Base-by-base conservation (phyloP, 2,329 filamentous ascomycete genomes). In the Penicillium sp. region DNA sequence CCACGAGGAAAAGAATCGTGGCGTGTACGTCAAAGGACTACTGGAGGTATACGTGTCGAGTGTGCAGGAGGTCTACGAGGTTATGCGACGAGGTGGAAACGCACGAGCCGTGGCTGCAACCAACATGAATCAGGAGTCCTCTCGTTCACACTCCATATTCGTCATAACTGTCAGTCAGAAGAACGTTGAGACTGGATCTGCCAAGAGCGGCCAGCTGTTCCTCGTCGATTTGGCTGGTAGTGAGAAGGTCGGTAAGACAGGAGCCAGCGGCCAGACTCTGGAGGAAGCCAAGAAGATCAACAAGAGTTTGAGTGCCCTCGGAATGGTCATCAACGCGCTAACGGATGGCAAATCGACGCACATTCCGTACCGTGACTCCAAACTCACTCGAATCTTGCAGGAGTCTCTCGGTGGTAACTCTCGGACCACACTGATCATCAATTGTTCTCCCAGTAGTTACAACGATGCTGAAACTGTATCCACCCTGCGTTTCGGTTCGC, bases 261-360 rank as follows among this genome's bases (percentile, higher is more conserved):
- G 94, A 63, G 94, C 94, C 56, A 97, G 91, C 71, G 94, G 94
- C 51, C 94, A 97, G 75, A 97, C 93, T 4, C 81, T 99, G 36
- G 94, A 97, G 74, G 94, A 99, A 73, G 94, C 94, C 55, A 97
- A 97, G 82, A 99, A 99, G 82, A 99, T 99, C 83, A 99, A 99
- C 83, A 97, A 97, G 83, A 97, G 91, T 81, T 83, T 99, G 79
- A 97, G 92, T 77, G 92, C 94, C 49, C 82, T 99, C 54, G 94
- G 94, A 66, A 97, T 97, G 92, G 94, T 97, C 77, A 99, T 99
- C 81, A 97, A 97, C 75, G 86, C 92, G 47, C 78, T 99, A 65
- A 97, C 94, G 2, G 94, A 97, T 71, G 93, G 92, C 69, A 97
- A 96, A 89, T 96, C 92, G 34, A 91, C 89, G 39, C 92, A 97